Conservation (phyloP, 1,284 basidiomycete species). For the Microbotryum scabiosae region DNA sequence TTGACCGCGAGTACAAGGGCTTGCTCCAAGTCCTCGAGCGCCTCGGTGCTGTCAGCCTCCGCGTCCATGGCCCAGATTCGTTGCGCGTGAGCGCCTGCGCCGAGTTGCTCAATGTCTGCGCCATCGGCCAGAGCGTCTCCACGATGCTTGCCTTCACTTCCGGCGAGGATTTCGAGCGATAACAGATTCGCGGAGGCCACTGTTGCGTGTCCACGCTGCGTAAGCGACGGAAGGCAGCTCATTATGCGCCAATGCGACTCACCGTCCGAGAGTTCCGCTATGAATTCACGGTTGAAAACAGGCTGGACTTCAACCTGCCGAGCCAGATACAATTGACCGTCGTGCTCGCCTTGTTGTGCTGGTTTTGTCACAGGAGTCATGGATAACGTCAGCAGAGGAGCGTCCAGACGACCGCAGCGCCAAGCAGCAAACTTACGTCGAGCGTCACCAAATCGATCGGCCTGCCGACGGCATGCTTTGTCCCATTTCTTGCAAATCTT, state of each 20-base stretch:
- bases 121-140: slow-evolving; percentile 58
- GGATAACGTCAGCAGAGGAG: not conserved
- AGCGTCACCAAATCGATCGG: slow-evolving; percentile 27
- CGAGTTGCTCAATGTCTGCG: slow-evolving; percentile 44
- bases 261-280: slow-evolving; percentile 85
- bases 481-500: slow-evolving; percentile 98
- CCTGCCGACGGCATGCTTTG: slow-evolving; percentile 48
- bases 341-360: slow-evolving; percentile 76
- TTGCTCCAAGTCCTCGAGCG: slow-evolving; percentile 77
- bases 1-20: slow-evolving; percentile 51
- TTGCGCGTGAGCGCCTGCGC: slow-evolving; percentile 12
- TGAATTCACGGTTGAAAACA: slow-evolving; percentile 95
- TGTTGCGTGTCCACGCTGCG: not conserved
- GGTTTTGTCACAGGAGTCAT: not conserved
- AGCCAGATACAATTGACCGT: slow-evolving; percentile 88
- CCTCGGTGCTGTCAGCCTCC: slow-evolving; percentile 40
- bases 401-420: not conserved
- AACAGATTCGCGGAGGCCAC: slow-evolving; percentile 84
- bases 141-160: slow-evolving; percentile 33
- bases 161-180: slow-evolving; percentile 64
- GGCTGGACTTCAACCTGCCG: slow-evolving; percentile 98
- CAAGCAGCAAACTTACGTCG: slow-evolving; percentile 4
- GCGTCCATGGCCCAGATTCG: slow-evolving; percentile 17
- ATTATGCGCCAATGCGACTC: not conserved
- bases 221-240: too few relatives aligned